phyloP scores from a whole-genome alignment of 164 flowering plant genomes.

The Dillenia suffruticosa region DNA sequence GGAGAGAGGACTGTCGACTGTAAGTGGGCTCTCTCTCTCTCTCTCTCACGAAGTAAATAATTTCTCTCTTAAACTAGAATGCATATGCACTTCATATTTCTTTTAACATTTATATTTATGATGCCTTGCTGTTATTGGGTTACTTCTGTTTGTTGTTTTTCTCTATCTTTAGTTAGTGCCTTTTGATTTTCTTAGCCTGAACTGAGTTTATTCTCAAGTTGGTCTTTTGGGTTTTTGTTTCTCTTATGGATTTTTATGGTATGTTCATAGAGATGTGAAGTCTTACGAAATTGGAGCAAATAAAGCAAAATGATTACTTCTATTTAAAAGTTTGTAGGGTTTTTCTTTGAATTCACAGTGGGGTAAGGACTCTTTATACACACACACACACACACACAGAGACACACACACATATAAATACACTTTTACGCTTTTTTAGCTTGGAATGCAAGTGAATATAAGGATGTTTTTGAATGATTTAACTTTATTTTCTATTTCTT shows the following conservation, averaged over 20 bases:
- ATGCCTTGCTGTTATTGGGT: constrained; percentile 16
- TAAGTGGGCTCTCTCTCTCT: background rate
- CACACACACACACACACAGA: too few species aligned
- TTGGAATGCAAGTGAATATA: constrained; percentile 43
- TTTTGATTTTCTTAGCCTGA: constrained; percentile 11
- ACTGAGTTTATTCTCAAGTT: constrained; percentile 16
- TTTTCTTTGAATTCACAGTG: constrained; percentile 41
- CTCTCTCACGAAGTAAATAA: constrained; percentile 18
- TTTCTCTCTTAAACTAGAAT: constrained; percentile 7
- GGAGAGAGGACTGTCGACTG: constrained; percentile 10
- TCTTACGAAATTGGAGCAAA: constrained; percentile 15
- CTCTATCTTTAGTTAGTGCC: constrained; percentile 14
- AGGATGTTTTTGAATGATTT: constrained; percentile 5
- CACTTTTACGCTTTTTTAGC: constrained; percentile 16
- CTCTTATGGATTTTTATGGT: background rate
- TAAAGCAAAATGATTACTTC: constrained; percentile 21
- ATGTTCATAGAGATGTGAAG: background rate
- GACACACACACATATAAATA: too few species aligned
- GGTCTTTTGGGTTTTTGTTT: constrained; percentile 11
- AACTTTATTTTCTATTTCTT: background rate
- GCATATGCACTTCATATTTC: background rate
- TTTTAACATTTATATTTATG: constrained; percentile 13
- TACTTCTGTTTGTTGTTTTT: constrained; percentile 7
- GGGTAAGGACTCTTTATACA: too few species aligned
- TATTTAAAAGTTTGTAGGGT: constrained; percentile 19